phyloP scores from a whole-genome alignment of 2,329 filamentous ascomycete species.

The Fusarium subglutinans region DNA sequence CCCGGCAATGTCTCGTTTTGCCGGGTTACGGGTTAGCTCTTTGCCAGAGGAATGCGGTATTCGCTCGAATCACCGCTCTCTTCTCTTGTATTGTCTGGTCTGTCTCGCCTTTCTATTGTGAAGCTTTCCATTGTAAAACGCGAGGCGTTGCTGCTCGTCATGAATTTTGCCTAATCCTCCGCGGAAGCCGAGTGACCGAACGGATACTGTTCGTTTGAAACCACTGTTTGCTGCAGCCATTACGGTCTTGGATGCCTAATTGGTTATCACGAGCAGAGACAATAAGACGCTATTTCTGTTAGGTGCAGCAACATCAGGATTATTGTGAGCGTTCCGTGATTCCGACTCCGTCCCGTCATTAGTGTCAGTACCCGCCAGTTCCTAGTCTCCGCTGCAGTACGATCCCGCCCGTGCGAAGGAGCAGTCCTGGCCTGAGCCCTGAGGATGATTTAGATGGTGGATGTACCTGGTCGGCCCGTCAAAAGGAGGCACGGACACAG shows the following conservation, averaged over 20 bases:
- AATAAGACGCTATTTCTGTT: constrained; percentile 1
- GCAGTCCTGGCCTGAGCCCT: neutral
- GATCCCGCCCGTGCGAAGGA: constrained; percentile 34
- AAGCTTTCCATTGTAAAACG: constrained; percentile 6
- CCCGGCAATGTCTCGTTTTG: neutral
- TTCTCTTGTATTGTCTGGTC: neutral
- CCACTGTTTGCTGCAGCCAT: constrained; percentile 8
- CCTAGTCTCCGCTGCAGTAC: constrained; percentile 27
- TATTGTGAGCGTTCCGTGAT: constrained; percentile 24
- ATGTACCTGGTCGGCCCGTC: constrained; percentile 6
- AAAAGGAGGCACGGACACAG: constrained; percentile 20
- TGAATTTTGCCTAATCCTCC: neutral
- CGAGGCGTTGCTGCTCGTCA: neutral
- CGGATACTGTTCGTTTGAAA: neutral
- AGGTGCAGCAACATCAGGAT: neutral
- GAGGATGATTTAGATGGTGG: neutral
- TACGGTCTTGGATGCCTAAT: constrained; percentile 2
- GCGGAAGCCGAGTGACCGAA: constrained; percentile 5
- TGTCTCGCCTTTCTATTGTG: neutral
- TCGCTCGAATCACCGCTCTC: neutral
- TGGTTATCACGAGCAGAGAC: neutral
- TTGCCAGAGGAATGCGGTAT: constrained; percentile 23
- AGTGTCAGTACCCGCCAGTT: constrained; percentile 22
- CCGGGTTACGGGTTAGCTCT: constrained; percentile 4
- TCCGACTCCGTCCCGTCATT: constrained; percentile 31